These are phyloP conservation scores for Ceratobasidium sp. DNA, from an alignment of 1,284 basidiomycete species.

Conservation along the genomic window DNA sequence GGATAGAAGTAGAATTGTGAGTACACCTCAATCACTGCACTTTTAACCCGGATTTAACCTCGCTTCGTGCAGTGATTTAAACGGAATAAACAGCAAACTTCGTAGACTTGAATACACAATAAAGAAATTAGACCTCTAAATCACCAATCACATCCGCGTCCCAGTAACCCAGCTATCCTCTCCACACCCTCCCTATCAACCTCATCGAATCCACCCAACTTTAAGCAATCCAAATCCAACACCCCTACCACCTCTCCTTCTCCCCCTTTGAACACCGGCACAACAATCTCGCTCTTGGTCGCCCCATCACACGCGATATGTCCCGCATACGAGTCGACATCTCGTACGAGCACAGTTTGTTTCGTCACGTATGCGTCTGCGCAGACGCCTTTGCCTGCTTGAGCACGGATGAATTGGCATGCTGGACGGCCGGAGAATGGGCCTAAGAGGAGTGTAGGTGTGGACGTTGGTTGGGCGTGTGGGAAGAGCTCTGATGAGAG, in stretches of 20 bases:
- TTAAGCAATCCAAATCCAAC: constrained; percentile 87
- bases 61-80: not conserved
- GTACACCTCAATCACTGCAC: no score
- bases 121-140: not conserved
- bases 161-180: constrained; percentile 75
- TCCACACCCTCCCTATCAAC: constrained; percentile 82
- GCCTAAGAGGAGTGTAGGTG: constrained; percentile 71
- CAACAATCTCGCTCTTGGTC: constrained; percentile 89
- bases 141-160: constrained; percentile 68
- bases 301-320: constrained; percentile 92
- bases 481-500: constrained; percentile 74
- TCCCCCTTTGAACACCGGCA: constrained; percentile 67
- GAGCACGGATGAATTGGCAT: constrained; percentile 81
- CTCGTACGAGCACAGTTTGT: constrained; percentile 73
- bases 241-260: constrained; percentile 73
- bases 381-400: constrained; percentile 81
- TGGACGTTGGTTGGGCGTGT: constrained; percentile 58
- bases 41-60: no score
- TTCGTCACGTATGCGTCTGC: constrained; percentile 77
- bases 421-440: constrained; percentile 92
- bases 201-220: constrained; percentile 76
- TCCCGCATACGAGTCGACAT: constrained; percentile 85
- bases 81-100: no score
- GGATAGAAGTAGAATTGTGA: not conserved
- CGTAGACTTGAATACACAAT: constrained; percentile 2